Evolutionary conservation across 768 basidiomycete species (phyloP).

Genomic region (Pleurotus ostreatus): DNA sequence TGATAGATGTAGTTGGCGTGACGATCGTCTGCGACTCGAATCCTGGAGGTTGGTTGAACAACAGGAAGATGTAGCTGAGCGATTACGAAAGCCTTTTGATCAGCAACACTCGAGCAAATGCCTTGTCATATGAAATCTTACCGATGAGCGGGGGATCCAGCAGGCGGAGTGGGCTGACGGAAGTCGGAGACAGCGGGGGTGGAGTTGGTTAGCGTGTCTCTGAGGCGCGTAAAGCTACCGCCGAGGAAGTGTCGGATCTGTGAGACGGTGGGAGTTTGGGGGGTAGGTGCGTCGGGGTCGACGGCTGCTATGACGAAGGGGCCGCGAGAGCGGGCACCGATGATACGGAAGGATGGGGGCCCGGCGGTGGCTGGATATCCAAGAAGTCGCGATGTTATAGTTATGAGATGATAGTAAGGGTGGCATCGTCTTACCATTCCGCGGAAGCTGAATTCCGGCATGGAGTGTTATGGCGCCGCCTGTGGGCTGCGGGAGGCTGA

Average conservation of each 20-base stretch:
- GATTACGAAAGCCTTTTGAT: background rate
- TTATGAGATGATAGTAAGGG: background rate
- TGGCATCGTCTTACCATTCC: constrained; percentile 22
- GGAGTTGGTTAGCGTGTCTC: constrained; percentile 24
- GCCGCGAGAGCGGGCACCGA: constrained; percentile 22
- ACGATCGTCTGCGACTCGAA: constrained; percentile 39
- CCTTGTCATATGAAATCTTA: constrained; percentile 14
- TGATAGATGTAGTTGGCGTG: constrained; percentile 28
- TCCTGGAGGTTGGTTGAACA: constrained; percentile 37
- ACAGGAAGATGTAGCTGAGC: constrained; percentile 41
- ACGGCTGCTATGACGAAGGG: constrained; percentile 45
- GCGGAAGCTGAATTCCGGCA: constrained; percentile 30
- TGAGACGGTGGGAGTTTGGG: constrained; percentile 33
- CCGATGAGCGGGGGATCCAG: constrained; percentile 39
- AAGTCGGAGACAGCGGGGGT: constrained; percentile 41
- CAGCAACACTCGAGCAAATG: background rate
- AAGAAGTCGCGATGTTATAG: background rate
- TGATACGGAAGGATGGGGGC: constrained; percentile 29
- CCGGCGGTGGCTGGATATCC: constrained; percentile 28
- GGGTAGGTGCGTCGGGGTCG: constrained; percentile 51
- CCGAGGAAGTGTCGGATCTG: constrained; percentile 49
- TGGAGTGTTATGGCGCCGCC: constrained; percentile 26
- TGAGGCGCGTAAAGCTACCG: constrained; percentile 28
- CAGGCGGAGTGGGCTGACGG: constrained; percentile 36
- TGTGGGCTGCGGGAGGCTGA: constrained; percentile 27